Evolutionary conservation across 371 early-diverging fungal genomes (phyloP).

Genomic region (Lichtheimia ramosa): DNA sequence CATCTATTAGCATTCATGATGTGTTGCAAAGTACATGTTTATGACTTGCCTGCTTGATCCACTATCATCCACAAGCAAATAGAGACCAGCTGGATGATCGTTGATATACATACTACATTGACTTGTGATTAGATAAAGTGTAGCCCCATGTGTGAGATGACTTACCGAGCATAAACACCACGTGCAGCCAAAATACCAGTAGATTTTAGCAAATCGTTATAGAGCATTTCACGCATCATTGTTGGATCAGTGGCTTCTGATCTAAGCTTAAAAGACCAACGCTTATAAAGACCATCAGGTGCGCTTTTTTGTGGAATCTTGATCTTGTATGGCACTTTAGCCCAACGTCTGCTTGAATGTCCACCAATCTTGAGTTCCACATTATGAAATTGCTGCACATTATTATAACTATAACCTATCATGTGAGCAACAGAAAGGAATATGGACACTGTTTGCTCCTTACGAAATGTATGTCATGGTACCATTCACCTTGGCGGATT

Average conservation of each 20-base stretch:
- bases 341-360: slow-evolving; percentile 32
- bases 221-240: slow-evolving; percentile 44
- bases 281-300: slow-evolving; percentile 24
- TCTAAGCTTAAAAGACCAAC: slow-evolving; percentile 38
- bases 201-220: slow-evolving; percentile 37
- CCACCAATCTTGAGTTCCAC: slow-evolving; percentile 45
- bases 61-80: slow-evolving; percentile 39
- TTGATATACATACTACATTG: slow-evolving; percentile 38
- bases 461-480: slow-evolving; percentile 27
- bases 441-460: neutral
- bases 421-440: neutral
- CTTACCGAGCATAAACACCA: slow-evolving; percentile 32
- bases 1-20: neutral
- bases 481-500: slow-evolving; percentile 12
- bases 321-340: slow-evolving; percentile 41
- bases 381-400: slow-evolving; percentile 18
- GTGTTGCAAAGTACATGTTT: neutral
- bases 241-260: slow-evolving; percentile 40
- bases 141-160: neutral
- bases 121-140: neutral
- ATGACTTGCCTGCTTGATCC: slow-evolving; percentile 16
- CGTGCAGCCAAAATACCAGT: slow-evolving; percentile 39
- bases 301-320: slow-evolving; percentile 22
- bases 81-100: slow-evolving; percentile 33
- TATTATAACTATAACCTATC: slow-evolving; percentile 16